phyloP scores from a whole-genome alignment of 129 eudicot genomes.

The Pseudognaphalium luteoalbum region DNA sequence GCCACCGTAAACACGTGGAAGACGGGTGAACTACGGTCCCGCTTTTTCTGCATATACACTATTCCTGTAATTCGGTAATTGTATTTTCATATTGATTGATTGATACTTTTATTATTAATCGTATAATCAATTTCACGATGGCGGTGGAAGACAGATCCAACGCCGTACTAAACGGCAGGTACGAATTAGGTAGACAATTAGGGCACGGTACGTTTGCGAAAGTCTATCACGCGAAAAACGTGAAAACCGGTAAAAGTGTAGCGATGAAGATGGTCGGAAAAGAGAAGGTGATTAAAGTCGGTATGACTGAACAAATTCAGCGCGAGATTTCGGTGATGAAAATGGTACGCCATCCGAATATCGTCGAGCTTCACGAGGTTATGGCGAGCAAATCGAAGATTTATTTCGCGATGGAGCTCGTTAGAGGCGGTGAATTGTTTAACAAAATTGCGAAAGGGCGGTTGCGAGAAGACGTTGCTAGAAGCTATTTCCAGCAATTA shows the following conservation, averaged over 20 bases:
- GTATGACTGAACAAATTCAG: constrained; percentile 81
- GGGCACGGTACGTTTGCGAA: constrained; percentile 89
- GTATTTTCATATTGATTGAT: neutral
- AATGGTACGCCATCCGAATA: constrained; percentile 75
- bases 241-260: constrained; percentile 55
- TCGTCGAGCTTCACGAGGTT: constrained; percentile 79
- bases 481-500: constrained; percentile 76
- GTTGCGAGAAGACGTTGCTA: constrained; percentile 63
- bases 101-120: neutral
- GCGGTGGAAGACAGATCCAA: constrained; percentile 50
- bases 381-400: constrained; percentile 82
- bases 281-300: constrained; percentile 74
- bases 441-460: constrained; percentile 54
- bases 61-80: neutral
- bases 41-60: neutral
- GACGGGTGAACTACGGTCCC: constrained; percentile 58
- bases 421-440: constrained; percentile 89
- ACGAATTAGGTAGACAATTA: constrained; percentile 70
- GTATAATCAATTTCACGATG: constrained; percentile 26
- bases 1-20: constrained; percentile 93
- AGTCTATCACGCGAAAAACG: constrained; percentile 66
- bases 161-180: constrained; percentile 63
- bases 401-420: constrained; percentile 83
- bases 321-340: constrained; percentile 87
- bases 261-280: constrained; percentile 84